These are phyloP conservation scores for Ogataea dorogensis DNA, from an alignment of 805 yeast genomes.

Conservation along the genomic window DNA sequence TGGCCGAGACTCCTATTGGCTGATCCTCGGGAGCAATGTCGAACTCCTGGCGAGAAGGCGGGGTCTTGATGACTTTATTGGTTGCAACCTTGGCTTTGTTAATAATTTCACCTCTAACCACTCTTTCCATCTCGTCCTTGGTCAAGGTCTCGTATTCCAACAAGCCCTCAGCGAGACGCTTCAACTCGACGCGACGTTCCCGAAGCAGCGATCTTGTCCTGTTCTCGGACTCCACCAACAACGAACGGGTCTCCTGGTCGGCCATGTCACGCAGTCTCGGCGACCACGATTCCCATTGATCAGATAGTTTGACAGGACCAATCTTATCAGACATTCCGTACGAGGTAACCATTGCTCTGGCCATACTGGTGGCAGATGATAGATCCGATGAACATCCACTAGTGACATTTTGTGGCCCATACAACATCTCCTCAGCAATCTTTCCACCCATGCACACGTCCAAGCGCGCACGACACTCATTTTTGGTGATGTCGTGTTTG, in stretches of 20 bases:
- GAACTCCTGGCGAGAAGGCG: constrained; percentile 32
- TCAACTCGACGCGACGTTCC: constrained; percentile 66
- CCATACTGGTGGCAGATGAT: constrained; percentile 84
- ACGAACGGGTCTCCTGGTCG: constrained; percentile 82
- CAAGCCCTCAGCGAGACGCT: constrained; percentile 87
- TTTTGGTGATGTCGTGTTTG: constrained; percentile 87
- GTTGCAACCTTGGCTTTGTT: constrained; percentile 66
- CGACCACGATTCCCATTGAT: constrained; percentile 95
- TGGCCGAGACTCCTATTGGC: constrained; percentile 29
- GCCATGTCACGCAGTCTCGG: constrained; percentile 84
- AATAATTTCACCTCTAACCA: constrained; percentile 76
- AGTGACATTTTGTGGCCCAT: constrained; percentile 90
- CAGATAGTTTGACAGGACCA: constrained; percentile 89
- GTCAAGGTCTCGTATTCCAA: constrained; percentile 94
- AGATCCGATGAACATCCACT: constrained; percentile 94
- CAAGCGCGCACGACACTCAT: constrained; percentile 84
- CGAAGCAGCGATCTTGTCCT: constrained; percentile 71
- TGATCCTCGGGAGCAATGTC: constrained; percentile 36
- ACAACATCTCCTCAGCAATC: constrained; percentile 90
- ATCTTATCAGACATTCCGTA: constrained; percentile 94
- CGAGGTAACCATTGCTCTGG: constrained; percentile 94
- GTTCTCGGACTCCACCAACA: constrained; percentile 71
- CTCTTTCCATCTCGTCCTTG: constrained; percentile 83
- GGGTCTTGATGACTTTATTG: constrained; percentile 67
- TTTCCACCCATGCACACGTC: constrained; percentile 99